These are phyloP conservation scores for Wickerhamomyces sp. DNA, from an alignment of 1,139 yeast species.

Conservation along the genomic window DNA sequence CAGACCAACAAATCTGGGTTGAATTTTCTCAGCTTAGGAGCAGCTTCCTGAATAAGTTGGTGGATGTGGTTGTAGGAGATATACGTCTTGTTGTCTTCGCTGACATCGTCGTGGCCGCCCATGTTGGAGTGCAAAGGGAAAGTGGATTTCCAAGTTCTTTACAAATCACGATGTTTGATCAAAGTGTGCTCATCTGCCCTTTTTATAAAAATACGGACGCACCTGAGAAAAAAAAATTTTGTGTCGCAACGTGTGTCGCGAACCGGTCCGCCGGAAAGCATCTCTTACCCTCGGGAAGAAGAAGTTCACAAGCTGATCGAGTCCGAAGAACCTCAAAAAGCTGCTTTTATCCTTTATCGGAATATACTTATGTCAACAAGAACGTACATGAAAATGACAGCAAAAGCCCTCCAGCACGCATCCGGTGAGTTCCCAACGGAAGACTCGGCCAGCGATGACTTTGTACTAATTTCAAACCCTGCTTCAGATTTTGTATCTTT, in stretches of 20 bases:
- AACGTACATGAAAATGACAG: slow-evolving; percentile 4
- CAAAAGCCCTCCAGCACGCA: slow-evolving; percentile 18
- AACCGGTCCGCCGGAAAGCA: neutral
- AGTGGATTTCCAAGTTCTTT: neutral
- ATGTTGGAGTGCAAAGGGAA: slow-evolving; percentile 8
- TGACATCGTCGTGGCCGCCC: slow-evolving; percentile 17
- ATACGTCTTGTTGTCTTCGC: slow-evolving; percentile 49
- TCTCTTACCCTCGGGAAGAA: too few species aligned
- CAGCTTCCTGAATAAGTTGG: slow-evolving; percentile 85
- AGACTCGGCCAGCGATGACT: slow-evolving; percentile 1
- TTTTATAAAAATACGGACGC: neutral
- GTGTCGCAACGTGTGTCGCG: neutral
- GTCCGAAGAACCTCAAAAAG: too few species aligned
- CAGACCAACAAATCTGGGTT: slow-evolving; percentile 85
- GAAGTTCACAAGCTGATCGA: too few species aligned
- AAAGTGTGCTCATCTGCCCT: neutral
- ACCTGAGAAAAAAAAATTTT: neutral
- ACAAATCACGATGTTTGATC: neutral
- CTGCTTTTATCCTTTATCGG: too few species aligned
- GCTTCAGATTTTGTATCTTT: slow-evolving; percentile 60
- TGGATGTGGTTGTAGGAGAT: slow-evolving; percentile 91
- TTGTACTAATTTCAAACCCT: slow-evolving; percentile 10
- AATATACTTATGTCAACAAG: neutral
- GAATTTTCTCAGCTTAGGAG: slow-evolving; percentile 61
- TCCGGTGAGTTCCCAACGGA: slow-evolving; percentile 7